These are phyloP conservation scores for Microsporum canis DNA, from an alignment of 2,329 filamentous ascomycete genomes.

Conservation along the genomic window DNA sequence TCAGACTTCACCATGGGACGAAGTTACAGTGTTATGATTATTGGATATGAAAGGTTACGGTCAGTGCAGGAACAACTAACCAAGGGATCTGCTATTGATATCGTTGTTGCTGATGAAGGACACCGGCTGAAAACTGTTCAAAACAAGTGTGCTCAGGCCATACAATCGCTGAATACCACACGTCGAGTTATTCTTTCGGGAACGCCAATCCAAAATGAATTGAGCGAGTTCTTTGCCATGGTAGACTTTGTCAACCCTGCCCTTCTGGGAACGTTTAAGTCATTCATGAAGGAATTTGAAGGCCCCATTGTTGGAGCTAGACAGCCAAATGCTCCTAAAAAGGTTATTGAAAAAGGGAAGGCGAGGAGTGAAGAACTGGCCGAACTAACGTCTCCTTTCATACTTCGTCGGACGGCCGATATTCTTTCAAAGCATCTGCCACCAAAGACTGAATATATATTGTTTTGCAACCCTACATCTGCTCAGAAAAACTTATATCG, in stretches of 20 bases:
- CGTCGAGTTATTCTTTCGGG: slow-evolving; percentile 54
- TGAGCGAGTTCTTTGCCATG: slow-evolving; percentile 56
- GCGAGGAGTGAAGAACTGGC: slow-evolving; percentile 51
- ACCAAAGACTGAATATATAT: slow-evolving; percentile 55
- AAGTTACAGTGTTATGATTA: slow-evolving; percentile 59
- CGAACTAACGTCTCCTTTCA: slow-evolving; percentile 51
- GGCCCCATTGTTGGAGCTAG: slow-evolving; percentile 51
- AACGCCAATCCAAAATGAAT: slow-evolving; percentile 57
- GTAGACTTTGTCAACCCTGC: slow-evolving; percentile 60
- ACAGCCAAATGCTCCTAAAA: slow-evolving; percentile 50
- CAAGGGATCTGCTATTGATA: slow-evolving; percentile 53
- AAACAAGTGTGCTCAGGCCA: slow-evolving; percentile 56
- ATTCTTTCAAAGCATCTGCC: slow-evolving; percentile 56
- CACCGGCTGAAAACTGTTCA: slow-evolving; percentile 57
- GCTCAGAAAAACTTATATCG: slow-evolving; percentile 52
- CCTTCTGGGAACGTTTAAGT: slow-evolving; percentile 49
- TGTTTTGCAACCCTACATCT: slow-evolving; percentile 53
- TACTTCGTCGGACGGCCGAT: slow-evolving; percentile 54
- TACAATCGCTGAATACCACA: slow-evolving; percentile 51
- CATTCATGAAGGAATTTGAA: slow-evolving; percentile 55
- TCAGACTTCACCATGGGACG: slow-evolving; percentile 59
- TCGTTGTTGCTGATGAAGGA: slow-evolving; percentile 59
- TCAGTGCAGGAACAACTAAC: slow-evolving; percentile 54
- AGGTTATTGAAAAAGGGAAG: slow-evolving; percentile 54
- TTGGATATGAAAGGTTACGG: slow-evolving; percentile 60